phyloP scores from a whole-genome alignment of 805 yeast genomes.

The Jamesozyma hellenica region DNA sequence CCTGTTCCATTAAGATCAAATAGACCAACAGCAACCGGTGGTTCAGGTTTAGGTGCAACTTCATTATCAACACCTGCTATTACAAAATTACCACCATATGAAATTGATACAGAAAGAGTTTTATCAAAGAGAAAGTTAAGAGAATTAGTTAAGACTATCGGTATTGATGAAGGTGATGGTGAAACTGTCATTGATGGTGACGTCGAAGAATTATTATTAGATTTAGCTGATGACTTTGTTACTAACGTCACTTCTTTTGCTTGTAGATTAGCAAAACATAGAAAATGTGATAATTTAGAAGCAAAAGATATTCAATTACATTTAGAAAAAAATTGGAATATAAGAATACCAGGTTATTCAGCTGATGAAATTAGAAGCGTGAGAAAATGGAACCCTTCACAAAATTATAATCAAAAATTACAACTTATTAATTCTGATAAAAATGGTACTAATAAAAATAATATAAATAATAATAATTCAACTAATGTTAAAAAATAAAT shows the following conservation, averaged over 20 bases:
- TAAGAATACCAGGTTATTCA: slow-evolving; percentile 85
- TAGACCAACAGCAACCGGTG: slow-evolving; percentile 79
- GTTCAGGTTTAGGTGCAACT: slow-evolving; percentile 63
- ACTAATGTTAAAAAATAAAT: background rate
- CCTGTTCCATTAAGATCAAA: slow-evolving; percentile 58
- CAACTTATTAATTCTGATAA: slow-evolving; percentile 34
- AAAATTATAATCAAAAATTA: slow-evolving; percentile 53
- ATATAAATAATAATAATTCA: background rate
- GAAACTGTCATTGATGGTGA: slow-evolving; percentile 90
- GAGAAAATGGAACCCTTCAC: slow-evolving; percentile 60
- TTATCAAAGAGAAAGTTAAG: slow-evolving; percentile 80
- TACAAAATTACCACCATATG: slow-evolving; percentile 70
- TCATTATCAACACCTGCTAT: slow-evolving; percentile 68
- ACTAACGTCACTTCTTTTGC: slow-evolving; percentile 86
- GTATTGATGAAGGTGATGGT: slow-evolving; percentile 82
- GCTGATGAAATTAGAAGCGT: slow-evolving; percentile 81
- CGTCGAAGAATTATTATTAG: slow-evolving; percentile 82
- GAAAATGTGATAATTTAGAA: slow-evolving; percentile 80
- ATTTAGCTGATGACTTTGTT: slow-evolving; percentile 92
- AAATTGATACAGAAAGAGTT: slow-evolving; percentile 71
- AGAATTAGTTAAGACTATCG: slow-evolving; percentile 75
- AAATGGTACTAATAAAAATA: slow-evolving; percentile 3
- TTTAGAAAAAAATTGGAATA: slow-evolving; percentile 88
- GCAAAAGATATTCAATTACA: slow-evolving; percentile 86
- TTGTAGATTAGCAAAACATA: slow-evolving; percentile 87